Evolutionary conservation across 331 rosid species (phyloP).

Genomic region (Rhamnella rubrinervis): DNA sequence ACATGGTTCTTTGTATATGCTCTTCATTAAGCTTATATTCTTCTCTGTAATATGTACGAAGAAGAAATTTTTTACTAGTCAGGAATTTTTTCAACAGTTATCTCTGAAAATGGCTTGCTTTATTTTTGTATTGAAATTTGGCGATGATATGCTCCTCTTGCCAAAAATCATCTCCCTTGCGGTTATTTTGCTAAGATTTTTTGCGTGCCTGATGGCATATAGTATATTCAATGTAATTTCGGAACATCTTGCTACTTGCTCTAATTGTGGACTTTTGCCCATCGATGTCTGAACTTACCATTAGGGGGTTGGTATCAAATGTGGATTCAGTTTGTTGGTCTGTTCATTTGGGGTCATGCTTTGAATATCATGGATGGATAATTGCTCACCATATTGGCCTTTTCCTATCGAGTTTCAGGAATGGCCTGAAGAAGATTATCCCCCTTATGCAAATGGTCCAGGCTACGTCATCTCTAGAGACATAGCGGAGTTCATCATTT

Average conservation of each 20-base stretch:
- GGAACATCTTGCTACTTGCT: too few species aligned
- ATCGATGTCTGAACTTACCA: too few species aligned
- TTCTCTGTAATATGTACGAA: neutral
- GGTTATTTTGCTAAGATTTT: neutral
- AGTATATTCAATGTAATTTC: neutral
- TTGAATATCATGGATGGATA: neutral
- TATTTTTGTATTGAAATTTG: neutral
- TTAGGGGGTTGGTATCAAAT: neutral
- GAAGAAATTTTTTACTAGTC: neutral
- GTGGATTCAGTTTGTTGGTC: neutral
- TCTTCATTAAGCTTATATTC: neutral
- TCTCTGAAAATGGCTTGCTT: neutral
- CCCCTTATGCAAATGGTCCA: conserved; percentile 92
- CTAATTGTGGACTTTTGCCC: too few species aligned
- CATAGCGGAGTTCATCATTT: conserved; percentile 67
- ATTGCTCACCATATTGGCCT: conserved; percentile 10
- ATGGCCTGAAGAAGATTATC: conserved; percentile 95
- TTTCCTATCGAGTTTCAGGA: conserved; percentile 46
- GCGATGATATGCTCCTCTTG: neutral
- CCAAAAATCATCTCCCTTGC: neutral
- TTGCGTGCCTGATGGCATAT: neutral
- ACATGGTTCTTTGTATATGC: neutral
- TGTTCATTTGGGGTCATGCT: neutral
- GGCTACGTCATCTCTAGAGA: conserved; percentile 78
- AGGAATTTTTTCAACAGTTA: neutral